Evolutionary conservation across 2,329 filamentous ascomycete genomes (phyloP).

Genomic region (Teratosphaeria nubilosa): DNA sequence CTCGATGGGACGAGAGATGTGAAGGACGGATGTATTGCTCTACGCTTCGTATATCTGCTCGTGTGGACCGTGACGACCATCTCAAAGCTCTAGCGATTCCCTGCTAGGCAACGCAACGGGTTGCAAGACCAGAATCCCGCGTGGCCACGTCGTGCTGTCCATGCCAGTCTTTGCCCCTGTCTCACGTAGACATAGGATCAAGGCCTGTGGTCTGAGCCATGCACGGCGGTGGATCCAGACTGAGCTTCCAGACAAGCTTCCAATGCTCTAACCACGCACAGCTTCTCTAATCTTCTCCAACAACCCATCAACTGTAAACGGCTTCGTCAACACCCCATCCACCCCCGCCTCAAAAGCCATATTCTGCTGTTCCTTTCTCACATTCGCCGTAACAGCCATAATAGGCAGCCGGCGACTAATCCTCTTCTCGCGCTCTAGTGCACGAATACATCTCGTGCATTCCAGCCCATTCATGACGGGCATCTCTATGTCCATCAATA

Average conservation of each 20-base stretch:
- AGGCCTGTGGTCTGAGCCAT: background rate
- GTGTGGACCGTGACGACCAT: background rate
- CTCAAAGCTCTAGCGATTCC: background rate
- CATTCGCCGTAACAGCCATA: slow-evolving; percentile 17
- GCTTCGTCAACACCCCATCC: slow-evolving; percentile 16
- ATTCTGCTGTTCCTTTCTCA: slow-evolving; percentile 11
- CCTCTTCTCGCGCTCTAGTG: slow-evolving; percentile 8
- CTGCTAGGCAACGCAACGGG: background rate
- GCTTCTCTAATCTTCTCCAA: slow-evolving; percentile 4
- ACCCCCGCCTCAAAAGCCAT: slow-evolving; percentile 13
- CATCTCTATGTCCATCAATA: slow-evolving; percentile 20
- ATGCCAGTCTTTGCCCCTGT: background rate
- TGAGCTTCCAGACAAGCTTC: background rate
- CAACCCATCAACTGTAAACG: slow-evolving; percentile 15
- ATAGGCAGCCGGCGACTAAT: slow-evolving; percentile 11
- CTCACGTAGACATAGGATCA: background rate
- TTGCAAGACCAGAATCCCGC: background rate
- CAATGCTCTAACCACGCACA: background rate
- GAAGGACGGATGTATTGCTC: background rate
- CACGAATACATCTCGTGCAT: slow-evolving; percentile 13
- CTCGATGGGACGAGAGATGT: background rate
- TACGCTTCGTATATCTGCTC: background rate
- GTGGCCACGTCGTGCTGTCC: background rate
- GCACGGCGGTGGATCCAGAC: background rate
- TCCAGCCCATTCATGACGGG: slow-evolving; percentile 18